Base-by-base conservation (phyloP, 257 asterid genomes). In the Solanum appendiculatum region DNA sequence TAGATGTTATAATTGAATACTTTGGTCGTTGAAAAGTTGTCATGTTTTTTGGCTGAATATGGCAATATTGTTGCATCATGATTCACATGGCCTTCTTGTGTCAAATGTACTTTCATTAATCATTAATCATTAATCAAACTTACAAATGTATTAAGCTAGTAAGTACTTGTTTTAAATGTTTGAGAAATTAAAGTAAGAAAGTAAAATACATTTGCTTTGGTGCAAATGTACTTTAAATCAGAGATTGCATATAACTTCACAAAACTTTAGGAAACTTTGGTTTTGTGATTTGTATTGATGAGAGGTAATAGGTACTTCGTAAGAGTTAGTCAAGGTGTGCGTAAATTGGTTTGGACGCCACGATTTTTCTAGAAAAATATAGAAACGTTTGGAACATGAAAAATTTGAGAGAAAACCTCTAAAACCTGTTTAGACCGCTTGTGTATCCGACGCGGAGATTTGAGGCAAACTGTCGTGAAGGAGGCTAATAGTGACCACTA, bases 261-360 rank as follows among this genome's bases (percentile, higher is more conserved):
- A 33, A 4, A 63, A 63, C 33, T 63, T 11, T 5, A n/a, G 16
- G 16, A 33, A 70, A 33, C 27, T 8, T 72, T 34, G 16, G 15
- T 72, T 29, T 69, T 69, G n/a, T 31, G 14, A 69, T 16, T 5
- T 69, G 3, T 6, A 9, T 7, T 31, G 40, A 15, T 7, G 10
- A 31, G 1, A 31, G 25, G 40, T 25, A 4, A 46, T 46, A 13
- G 51, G 54, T 13, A 46, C 5, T 40, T 39, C 9, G 5, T 39
- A n/a, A 40, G 44, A 58, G 6, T 58, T 27, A 25, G 1, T 2
- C 5, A 2, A 58, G 33, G 4, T 63, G 34, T 7, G 4, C 16
- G 18, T 5, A 63, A 63, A 63, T 3, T n/a, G 31, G 6, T 63
- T n/a, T 0, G 0, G 1, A 1, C 4, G 15, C 18, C 2, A 5